Base-by-base conservation (phyloP, 495 filamentous ascomycete species). In the Cercophora newfieldiana region DNA sequence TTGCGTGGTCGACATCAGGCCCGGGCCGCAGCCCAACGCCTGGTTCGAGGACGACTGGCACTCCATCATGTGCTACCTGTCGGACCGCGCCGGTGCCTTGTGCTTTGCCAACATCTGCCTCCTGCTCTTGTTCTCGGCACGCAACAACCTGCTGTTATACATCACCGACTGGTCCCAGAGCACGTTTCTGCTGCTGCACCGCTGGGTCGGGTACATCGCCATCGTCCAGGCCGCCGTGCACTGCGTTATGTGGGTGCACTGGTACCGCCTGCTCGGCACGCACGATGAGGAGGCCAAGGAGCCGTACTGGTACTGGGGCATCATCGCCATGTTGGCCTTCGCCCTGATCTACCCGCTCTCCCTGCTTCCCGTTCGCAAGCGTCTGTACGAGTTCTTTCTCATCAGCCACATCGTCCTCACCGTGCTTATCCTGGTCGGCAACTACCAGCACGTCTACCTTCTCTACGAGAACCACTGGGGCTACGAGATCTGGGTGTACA, bases 91-190 rank as follows among this genome's bases (percentile, higher is more conserved):
- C 14, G 83, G 82, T 1, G 65, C 63, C 1, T 47, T 80, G 1
- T 63, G 70, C 1, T 78, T 75, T 28, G 74, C 68, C 22, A 51
- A 73, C 14, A 2, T 77, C 7, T 75, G 77, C 37, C 70, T 83
- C 6, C 7, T 77, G 0, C 63, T 82, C 3, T 70, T 85, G 7
- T 83, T 74, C 63, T 60, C 76, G 0, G 59, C 68, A 0, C 66
- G 82, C 10, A 84, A 85, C 67, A 83, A 84, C 68, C 24, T 83
- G 14, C 76, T 85, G 1, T 71, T 83, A 5, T 79, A 72, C 70
- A 33, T 82, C 2, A 82, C 81, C 3, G 75, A 81, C 67, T 84
- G 81, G 82, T 71, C 73, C 8, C 76, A 82, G 58, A 71, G 72
- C 12, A 85, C 82, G 0, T 85, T 71, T 59, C 16, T 82, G 7